These are phyloP conservation scores for Lotus japonicus DNA, from an alignment of 306 rosid genomes.

Conservation along the genomic window DNA sequence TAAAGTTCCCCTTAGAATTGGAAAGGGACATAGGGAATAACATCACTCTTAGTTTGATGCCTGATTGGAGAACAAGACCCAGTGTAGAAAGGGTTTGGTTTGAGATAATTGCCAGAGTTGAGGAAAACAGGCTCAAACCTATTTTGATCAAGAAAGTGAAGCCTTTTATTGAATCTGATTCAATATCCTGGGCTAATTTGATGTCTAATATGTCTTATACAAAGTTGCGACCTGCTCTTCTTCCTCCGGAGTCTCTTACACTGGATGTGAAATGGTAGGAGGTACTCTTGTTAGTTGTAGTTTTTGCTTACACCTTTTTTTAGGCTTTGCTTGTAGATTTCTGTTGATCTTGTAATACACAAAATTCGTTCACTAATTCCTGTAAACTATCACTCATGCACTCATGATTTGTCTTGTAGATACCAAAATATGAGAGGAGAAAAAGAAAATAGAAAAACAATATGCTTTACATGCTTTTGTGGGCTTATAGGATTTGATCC, in stretches of 20 bases:
- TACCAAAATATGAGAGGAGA: constrained; percentile 17
- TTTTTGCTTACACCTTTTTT: constrained; percentile 1
- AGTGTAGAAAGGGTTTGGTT: constrained; percentile 50
- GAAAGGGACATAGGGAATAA: constrained; percentile 44
- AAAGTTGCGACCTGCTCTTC: constrained; percentile 55
- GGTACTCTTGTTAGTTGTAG: constrained; percentile 30
- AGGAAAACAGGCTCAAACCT: constrained; percentile 43
- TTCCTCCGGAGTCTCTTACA: constrained; percentile 77
- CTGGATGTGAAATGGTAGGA: constrained; percentile 86
- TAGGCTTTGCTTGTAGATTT: constrained; percentile 18
- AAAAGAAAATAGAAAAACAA: background rate
- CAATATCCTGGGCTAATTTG: constrained; percentile 68
- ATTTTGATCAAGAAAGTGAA: constrained; percentile 45
- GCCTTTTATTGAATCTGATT: constrained; percentile 53
- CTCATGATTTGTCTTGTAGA: constrained; percentile 38
- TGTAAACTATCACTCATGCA: constrained; percentile 22
- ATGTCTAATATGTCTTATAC: constrained; percentile 78
- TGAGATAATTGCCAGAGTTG: constrained; percentile 60
- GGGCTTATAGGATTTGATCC: constrained; percentile 10
- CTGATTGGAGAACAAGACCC: constrained; percentile 76
- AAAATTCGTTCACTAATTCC: constrained; percentile 4
- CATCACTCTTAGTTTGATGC: constrained; percentile 19
- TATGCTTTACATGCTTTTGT: constrained; percentile 11
- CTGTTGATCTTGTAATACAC: constrained; percentile 17
- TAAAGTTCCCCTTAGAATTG: constrained; percentile 58